phyloP scores from a whole-genome alignment of 768 basidiomycete species.

The Pleurotus tuber-regium region DNA sequence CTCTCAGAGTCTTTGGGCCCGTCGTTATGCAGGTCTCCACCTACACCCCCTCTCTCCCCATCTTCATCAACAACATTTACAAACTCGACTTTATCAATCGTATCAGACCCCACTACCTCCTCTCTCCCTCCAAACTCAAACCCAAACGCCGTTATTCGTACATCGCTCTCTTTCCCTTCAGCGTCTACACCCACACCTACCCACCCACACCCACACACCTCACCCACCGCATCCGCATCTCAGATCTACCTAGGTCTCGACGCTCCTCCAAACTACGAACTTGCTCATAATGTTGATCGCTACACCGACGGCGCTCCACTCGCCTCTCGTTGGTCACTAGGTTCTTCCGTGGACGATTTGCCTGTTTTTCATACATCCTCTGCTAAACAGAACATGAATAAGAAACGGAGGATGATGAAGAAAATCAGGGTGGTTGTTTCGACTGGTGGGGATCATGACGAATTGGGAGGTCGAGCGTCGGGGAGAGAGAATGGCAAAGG shows the following conservation, averaged over 20 bases:
- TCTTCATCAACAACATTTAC: neutral
- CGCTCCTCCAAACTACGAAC: neutral
- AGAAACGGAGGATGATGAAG: too few species aligned
- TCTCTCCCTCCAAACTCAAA: neutral
- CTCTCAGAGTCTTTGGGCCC: neutral
- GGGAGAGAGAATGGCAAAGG: too few species aligned
- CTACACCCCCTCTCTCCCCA: neutral
- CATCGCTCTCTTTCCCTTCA: neutral
- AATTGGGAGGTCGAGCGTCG: too few species aligned
- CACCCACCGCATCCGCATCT: neutral
- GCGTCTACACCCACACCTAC: neutral
- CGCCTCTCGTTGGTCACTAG: conserved; percentile 1
- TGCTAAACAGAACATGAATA: too few species aligned
- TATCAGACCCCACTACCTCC: neutral
- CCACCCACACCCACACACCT: neutral
- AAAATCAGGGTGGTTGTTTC: too few species aligned
- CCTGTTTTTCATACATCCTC: neutral
- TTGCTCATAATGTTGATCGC: too few species aligned
- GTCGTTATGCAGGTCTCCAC: neutral
- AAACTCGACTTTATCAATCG: neutral
- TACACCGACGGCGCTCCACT: neutral
- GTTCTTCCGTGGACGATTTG: neutral
- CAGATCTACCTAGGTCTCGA: neutral
- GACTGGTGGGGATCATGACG: too few species aligned
- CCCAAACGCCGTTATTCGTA: neutral